Percentiles rank a stretch among this genome's conserved stretches.
phyloP scores from a whole-genome alignment of 2,329 filamentous ascomycete species.

The Fusarium nanum region DNA sequence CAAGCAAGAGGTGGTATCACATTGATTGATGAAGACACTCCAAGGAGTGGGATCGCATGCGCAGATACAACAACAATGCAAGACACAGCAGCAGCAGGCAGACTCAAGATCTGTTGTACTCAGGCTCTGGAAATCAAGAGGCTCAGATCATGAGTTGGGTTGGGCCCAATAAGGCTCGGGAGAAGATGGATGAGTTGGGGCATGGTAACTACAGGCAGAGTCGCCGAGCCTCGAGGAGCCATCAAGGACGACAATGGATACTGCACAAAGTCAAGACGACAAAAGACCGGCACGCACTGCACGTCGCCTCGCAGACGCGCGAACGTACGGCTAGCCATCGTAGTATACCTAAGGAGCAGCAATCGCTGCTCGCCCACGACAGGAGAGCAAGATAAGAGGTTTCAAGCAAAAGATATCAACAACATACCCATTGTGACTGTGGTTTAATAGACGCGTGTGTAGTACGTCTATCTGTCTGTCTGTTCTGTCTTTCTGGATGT shows the following conservation, averaged over 20 bases:
- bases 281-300: constrained; percentile 33
- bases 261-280: constrained; percentile 22
- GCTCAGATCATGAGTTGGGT: constrained; percentile 40
- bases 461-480: constrained; percentile 18
- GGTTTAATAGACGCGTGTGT: constrained; percentile 33
- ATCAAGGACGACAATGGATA: constrained; percentile 24
- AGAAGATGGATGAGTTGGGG: constrained; percentile 28
- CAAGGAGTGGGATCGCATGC: constrained; percentile 45
- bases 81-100: constrained; percentile 34
- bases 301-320: constrained; percentile 38
- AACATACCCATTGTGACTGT: constrained; percentile 48
- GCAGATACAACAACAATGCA: constrained; percentile 35
- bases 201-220: constrained; percentile 35
- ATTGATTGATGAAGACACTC: constrained; percentile 51
- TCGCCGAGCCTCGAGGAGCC: constrained; percentile 32
- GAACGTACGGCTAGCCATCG: constrained; percentile 22
- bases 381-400: constrained; percentile 1
- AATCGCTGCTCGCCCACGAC: constrained; percentile 3
- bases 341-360: constrained; percentile 8
- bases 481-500: constrained; percentile 18
- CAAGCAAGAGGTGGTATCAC: constrained; percentile 52
- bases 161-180: constrained; percentile 34
- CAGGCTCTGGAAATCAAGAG: constrained; percentile 20
- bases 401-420: constrained; percentile 42
- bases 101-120: constrained; percentile 36